Conservation (phyloP, 306 rosid genomes). For the Delonix regia region DNA sequence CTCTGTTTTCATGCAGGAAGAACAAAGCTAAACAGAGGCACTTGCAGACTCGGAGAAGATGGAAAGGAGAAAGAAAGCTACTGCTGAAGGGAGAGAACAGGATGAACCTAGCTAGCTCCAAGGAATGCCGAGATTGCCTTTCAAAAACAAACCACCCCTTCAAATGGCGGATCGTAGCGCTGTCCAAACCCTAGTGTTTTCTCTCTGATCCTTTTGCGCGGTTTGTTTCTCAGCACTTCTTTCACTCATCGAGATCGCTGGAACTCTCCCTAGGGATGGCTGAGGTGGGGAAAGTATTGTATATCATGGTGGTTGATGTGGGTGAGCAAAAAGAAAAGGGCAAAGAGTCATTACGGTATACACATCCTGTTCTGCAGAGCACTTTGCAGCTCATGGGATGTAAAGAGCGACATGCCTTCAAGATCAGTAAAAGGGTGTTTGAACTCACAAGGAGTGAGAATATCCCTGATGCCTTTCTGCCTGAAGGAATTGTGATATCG, state of each 20-base stretch:
- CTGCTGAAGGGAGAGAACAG: too few relatives aligned
- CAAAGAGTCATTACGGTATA: constrained; percentile 66
- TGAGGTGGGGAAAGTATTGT: constrained; percentile 50
- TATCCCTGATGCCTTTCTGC: constrained; percentile 45
- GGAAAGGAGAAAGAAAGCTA: too few relatives aligned
- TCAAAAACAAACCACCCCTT: background rate
- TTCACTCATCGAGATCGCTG: background rate
- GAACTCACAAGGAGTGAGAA: too few relatives aligned
- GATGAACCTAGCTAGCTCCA: too few relatives aligned
- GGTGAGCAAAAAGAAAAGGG: constrained; percentile 45
- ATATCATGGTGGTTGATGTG: constrained; percentile 69
- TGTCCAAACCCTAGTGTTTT: constrained; percentile 20
- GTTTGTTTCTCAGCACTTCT: background rate
- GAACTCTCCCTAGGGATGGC: constrained; percentile 13
- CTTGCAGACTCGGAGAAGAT: too few relatives aligned
- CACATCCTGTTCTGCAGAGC: too few relatives aligned
- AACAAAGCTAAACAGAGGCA: too few relatives aligned
- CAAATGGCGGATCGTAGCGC: constrained; percentile 20
- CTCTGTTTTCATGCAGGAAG: too few relatives aligned
- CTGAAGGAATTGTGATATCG: constrained; percentile 40
- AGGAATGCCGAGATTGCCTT: constrained; percentile 16
- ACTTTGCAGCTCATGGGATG: too few relatives aligned
- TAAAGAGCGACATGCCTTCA: too few relatives aligned
- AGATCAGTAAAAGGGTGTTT: too few relatives aligned
- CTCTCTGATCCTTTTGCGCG: background rate